Conservation (phyloP, 2,329 filamentous ascomycete species). For the Fusarium coicis region DNA sequence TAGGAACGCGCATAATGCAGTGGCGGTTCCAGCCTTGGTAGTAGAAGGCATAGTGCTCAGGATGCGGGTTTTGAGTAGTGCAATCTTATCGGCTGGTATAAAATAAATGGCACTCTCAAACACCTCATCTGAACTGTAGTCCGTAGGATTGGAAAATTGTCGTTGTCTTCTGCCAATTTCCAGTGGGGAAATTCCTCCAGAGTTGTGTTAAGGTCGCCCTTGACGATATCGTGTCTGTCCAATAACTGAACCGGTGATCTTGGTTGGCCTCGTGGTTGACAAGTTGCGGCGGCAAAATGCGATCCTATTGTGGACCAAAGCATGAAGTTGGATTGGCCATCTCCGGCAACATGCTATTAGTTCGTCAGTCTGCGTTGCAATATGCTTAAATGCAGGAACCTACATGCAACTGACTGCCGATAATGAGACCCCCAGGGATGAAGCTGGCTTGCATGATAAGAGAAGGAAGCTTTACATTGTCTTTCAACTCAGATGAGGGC, state of each 20-base stretch:
- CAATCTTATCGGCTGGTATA: not conserved
- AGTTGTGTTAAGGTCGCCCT: not conserved
- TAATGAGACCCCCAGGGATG: not conserved
- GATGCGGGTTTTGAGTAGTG: not conserved
- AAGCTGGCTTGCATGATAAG: not conserved
- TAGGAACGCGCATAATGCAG: not conserved
- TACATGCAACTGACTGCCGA: not conserved
- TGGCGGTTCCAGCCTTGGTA: not conserved
- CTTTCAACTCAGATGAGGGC: not conserved
- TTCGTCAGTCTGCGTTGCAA: not conserved
- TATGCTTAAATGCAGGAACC: fast-evolving
- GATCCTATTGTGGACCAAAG: not conserved
- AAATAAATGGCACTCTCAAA: not conserved
- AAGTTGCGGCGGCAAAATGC: not conserved
- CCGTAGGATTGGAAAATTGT: not conserved
- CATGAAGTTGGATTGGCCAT: not conserved
- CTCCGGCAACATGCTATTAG: not conserved
- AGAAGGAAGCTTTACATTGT: not conserved
- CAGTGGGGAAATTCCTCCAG: not conserved
- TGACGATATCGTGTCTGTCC: not conserved
- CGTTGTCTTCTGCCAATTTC: not conserved
- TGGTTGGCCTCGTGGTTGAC: not conserved
- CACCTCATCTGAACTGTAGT: not conserved
- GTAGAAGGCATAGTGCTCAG: not conserved
- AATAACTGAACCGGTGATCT: not conserved